Evolutionary conservation across 1,139 yeast species (phyloP).

Genomic region (Sugiyamaella novakii): DNA sequence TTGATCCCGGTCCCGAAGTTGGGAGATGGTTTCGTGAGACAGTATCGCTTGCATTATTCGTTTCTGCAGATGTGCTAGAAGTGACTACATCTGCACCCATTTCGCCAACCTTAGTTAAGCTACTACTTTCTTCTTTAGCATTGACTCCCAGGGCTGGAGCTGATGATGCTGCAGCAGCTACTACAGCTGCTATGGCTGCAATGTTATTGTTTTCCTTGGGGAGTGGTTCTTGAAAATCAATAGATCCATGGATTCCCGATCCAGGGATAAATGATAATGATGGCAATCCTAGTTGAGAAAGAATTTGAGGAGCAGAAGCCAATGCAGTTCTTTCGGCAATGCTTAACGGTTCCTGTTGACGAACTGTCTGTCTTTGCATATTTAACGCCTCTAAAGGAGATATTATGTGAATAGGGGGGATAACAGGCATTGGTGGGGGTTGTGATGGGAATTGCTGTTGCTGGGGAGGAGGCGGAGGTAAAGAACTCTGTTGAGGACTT

Average conservation of each 20-base stretch:
- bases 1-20: slow-evolving; percentile 14
- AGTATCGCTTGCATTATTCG: slow-evolving; percentile 11
- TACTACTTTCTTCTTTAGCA: background rate
- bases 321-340: slow-evolving; percentile 12
- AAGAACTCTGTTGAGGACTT: slow-evolving; percentile 3
- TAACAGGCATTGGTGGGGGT: slow-evolving; percentile 11
- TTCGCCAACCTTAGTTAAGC: background rate
- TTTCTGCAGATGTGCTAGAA: slow-evolving; percentile 8
- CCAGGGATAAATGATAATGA: slow-evolving; percentile 35
- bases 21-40: slow-evolving; percentile 1
- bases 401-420: slow-evolving; percentile 9
- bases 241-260: slow-evolving; percentile 36
- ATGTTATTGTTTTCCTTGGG: slow-evolving; percentile 10
- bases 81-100: background rate
- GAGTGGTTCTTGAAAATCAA: slow-evolving; percentile 35
- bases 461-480: slow-evolving; percentile 9
- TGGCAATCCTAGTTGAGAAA: slow-evolving; percentile 15
- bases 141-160: background rate
- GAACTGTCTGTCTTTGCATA: slow-evolving; percentile 14
- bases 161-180: slow-evolving; percentile 16
- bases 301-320: slow-evolving; percentile 12
- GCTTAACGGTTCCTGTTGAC: slow-evolving; percentile 12
- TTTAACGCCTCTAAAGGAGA: slow-evolving; percentile 15
- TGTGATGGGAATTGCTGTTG: background rate
- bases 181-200: slow-evolving; percentile 16